Evolutionary conservation across 1,284 basidiomycete genomes (phyloP).

Genomic region (Puccinia triticina): DNA sequence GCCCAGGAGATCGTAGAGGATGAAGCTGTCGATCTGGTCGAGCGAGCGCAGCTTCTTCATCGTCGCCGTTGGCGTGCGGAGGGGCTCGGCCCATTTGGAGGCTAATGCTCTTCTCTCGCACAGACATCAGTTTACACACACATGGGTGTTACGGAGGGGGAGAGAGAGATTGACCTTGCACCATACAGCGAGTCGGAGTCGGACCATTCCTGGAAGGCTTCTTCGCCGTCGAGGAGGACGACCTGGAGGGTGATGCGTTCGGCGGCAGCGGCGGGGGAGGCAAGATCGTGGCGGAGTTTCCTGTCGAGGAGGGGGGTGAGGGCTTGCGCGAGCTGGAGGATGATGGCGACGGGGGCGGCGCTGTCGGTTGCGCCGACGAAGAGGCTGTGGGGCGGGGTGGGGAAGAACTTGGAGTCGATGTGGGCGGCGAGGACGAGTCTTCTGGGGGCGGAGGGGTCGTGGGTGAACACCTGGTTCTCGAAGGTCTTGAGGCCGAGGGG

Average conservation of each 20-base stretch:
- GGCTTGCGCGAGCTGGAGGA: constrained; percentile 83
- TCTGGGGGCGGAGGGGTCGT: constrained; percentile 78
- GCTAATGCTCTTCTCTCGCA: constrained; percentile 73
- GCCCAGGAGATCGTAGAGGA: constrained; percentile 79
- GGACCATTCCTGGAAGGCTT: constrained; percentile 91
- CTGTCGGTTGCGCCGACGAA: constrained; percentile 98
- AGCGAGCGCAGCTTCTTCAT: constrained; percentile 67
- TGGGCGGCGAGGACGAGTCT: constrained; percentile 89
- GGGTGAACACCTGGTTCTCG: constrained; percentile 91
- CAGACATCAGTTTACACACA: not conserved
- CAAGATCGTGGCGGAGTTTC: constrained; percentile 62
- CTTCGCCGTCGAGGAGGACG: constrained; percentile 98
- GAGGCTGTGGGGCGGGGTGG: constrained; percentile 72
- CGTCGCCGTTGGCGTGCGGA: constrained; percentile 67
- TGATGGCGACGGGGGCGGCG: constrained; percentile 89
- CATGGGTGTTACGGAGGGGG: no score
- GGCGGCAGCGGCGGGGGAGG: constrained; percentile 62
- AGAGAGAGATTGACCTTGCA: constrained; percentile 67
- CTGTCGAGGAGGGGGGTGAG: constrained; percentile 72
- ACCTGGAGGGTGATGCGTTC: constrained; percentile 77
- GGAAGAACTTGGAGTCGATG: constrained; percentile 91
- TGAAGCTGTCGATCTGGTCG: constrained; percentile 80
- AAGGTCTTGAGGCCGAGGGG: constrained; percentile 81
- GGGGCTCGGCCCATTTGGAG: constrained; percentile 68
- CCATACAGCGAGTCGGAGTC: constrained; percentile 89